These are phyloP conservation scores for Eremothecium sinecaudum DNA, from an alignment of 1,139 yeast species.

Conservation along the genomic window DNA sequence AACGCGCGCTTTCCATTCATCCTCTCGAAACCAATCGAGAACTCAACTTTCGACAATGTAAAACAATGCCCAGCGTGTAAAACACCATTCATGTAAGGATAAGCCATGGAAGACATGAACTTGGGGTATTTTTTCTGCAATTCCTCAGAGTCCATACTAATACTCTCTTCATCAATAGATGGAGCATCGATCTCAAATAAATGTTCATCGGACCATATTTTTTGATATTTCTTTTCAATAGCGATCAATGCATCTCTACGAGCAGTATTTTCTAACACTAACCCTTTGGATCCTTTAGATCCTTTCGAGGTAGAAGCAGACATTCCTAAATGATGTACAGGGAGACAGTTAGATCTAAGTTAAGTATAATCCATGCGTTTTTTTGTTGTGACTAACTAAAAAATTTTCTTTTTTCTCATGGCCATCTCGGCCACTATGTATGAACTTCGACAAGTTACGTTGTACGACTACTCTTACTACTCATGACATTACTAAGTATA, in stretches of 20 bases:
- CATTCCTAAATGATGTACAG: too few species aligned
- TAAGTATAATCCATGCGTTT: too few species aligned
- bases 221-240: slow-evolving; percentile 83
- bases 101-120: slow-evolving; percentile 90
- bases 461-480: too few species aligned
- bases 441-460: too few species aligned
- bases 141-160: slow-evolving; percentile 49
- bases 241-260: slow-evolving; percentile 91
- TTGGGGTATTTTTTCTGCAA: slow-evolving; percentile 77
- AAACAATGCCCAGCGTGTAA: slow-evolving; percentile 97
- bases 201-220: slow-evolving; percentile 78
- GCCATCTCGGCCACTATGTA: too few species aligned
- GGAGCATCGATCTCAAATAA: slow-evolving; percentile 88
- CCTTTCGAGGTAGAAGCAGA: slow-evolving; percentile 8
- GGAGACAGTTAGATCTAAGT: too few species aligned
- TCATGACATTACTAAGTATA: too few species aligned
- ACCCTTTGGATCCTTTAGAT: slow-evolving; percentile 19
- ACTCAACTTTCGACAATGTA: slow-evolving; percentile 91
- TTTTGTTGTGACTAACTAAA: too few species aligned
- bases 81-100: slow-evolving; percentile 98
- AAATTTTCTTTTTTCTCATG: too few species aligned
- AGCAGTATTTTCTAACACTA: slow-evolving; percentile 46
- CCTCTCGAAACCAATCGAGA: slow-evolving; percentile 87
- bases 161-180: slow-evolving; percentile 51
- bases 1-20: slow-evolving; percentile 88